A percentile compares a stretch with the other conserved stretches of the same genome.
Conservation (phyloP, 2,329 filamentous ascomycete genomes). For the Penicillium decumbens region DNA sequence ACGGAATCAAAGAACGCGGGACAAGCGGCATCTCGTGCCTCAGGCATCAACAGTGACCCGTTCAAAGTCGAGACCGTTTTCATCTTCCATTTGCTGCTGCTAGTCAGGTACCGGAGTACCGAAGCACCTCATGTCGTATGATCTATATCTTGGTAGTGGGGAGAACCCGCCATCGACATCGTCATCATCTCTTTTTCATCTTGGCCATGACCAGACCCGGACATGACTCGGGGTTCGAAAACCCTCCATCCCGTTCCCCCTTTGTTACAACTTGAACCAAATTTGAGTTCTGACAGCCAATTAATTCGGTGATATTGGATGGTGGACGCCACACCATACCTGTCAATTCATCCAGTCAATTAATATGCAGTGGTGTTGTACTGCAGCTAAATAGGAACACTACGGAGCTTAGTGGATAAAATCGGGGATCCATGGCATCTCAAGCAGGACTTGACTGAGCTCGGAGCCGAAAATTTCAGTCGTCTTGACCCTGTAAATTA, state of each 20-base stretch:
- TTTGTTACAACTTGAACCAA: neutral
- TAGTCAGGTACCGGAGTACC: neutral
- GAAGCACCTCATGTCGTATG: neutral
- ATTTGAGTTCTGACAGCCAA: neutral
- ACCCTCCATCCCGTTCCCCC: neutral
- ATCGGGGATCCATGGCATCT: neutral
- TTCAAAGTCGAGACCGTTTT: constrained; percentile 12
- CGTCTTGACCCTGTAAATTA: neutral
- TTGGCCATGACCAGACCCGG: neutral
- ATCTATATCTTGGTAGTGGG: neutral
- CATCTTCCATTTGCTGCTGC: neutral
- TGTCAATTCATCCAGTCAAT: neutral
- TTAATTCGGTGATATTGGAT: neutral
- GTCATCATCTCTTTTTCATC: neutral
- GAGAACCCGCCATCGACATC: neutral
- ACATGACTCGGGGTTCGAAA: neutral
- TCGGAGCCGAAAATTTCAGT: neutral
- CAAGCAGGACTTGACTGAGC: neutral
- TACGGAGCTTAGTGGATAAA: neutral
- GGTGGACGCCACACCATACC: neutral
- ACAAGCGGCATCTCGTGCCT: constrained; percentile 7
- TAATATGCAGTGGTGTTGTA: neutral
- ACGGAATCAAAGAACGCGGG: constrained; percentile 5
- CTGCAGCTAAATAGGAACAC: neutral
- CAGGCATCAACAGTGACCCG: constrained; percentile 2